phyloP scores from a whole-genome alignment of 176 grass and related monocot species.

The Bothriochloa decipiens region DNA sequence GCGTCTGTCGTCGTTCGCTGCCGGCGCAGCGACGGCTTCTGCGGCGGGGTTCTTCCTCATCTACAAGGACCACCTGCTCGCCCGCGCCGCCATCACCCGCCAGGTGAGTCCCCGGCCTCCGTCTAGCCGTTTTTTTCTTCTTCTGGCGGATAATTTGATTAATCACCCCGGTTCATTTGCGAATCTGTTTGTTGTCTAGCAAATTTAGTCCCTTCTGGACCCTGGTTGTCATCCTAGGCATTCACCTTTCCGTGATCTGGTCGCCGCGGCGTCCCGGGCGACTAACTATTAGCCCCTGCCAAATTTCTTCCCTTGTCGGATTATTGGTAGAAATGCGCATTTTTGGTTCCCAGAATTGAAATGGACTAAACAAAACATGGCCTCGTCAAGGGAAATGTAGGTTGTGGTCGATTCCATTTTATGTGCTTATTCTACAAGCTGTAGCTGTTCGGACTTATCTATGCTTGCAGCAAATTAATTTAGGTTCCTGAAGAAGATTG shows the following conservation, averaged over 20 bases:
- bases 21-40: conserved; percentile 57
- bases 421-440: background rate
- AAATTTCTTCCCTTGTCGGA: background rate
- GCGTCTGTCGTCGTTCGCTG: conserved; percentile 72
- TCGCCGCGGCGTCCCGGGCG: background rate
- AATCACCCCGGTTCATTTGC: background rate
- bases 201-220: background rate
- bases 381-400: background rate
- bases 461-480: conserved; percentile 4
- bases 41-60: conserved; percentile 67
- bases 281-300: background rate
- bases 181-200: background rate
- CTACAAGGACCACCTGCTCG: conserved; percentile 82
- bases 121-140: background rate
- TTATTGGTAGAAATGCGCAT: background rate
- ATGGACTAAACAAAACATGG: background rate
- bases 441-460: background rate
- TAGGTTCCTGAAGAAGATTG: background rate
- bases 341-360: conserved; percentile 4
- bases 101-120: conserved; percentile 46
- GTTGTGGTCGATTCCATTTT: background rate
- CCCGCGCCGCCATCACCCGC: conserved; percentile 55
- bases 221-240: background rate
- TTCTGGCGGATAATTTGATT: background rate
- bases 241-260: conserved; percentile 36